Conservation (phyloP, 306 rosid genomes). For the Elaeagnus macrophylla region DNA sequence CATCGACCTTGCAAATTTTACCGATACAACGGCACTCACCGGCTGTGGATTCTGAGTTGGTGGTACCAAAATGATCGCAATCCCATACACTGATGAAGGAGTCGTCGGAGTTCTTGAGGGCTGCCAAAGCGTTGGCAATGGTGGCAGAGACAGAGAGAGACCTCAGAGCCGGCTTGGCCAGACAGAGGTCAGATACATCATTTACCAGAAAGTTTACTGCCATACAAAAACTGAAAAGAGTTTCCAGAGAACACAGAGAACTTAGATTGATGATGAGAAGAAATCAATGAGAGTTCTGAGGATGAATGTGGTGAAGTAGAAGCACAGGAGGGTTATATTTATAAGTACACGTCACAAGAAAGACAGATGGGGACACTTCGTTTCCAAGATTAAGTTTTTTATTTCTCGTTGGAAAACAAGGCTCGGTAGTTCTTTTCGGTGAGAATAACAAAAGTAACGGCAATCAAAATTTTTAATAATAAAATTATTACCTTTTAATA, state of each 20-base stretch:
- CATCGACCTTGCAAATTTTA: conserved; percentile 78
- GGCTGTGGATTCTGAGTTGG: not conserved
- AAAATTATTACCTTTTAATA: too few relatives aligned
- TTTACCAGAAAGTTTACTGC: conserved; percentile 71
- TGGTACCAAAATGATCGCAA: conserved; percentile 25
- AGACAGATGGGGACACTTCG: too few relatives aligned
- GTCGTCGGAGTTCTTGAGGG: conserved; percentile 53
- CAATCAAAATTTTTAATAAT: too few relatives aligned
- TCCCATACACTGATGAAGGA: conserved; percentile 73
- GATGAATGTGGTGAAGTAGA: too few relatives aligned
- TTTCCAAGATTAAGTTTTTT: too few relatives aligned
- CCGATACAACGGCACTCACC: conserved; percentile 51
- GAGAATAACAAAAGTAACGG: too few relatives aligned
- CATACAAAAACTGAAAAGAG: conserved; percentile 45
- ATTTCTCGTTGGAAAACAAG: too few relatives aligned
- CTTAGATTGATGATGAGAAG: too few relatives aligned
- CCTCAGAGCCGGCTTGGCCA: conserved; percentile 91
- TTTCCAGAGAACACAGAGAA: not conserved
- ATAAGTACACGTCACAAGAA: too few relatives aligned
- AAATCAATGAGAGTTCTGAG: too few relatives aligned
- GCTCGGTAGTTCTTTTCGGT: too few relatives aligned
- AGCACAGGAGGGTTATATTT: too few relatives aligned
- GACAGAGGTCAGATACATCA: conserved; percentile 94
- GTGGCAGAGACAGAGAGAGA: conserved; percentile 53
- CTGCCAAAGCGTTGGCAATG: conserved; percentile 59